phyloP scores from a whole-genome alignment of 176 grass and related monocot species.

The Musa schizocarpa region DNA sequence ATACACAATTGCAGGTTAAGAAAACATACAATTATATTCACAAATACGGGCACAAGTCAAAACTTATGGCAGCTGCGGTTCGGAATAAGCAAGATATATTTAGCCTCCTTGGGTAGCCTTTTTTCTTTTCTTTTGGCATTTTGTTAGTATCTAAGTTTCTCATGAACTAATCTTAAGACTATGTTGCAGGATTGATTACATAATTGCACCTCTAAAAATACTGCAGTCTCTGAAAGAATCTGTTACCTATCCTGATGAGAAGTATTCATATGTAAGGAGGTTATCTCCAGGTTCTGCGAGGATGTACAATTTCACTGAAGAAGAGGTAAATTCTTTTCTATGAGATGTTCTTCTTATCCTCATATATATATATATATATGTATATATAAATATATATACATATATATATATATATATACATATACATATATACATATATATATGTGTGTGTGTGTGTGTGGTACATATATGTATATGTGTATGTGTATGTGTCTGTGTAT shows the following conservation, averaged over 20 bases:
- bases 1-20: slow-evolving; percentile 42
- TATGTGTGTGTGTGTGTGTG: too few relatives aligned
- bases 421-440: too few relatives aligned
- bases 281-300: slow-evolving; percentile 62
- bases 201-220: slow-evolving; percentile 85
- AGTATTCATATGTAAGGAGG: slow-evolving; percentile 64
- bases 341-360: background rate
- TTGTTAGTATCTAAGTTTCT: slow-evolving; percentile 13
- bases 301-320: slow-evolving; percentile 60
- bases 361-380: too few relatives aligned
- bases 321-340: slow-evolving; percentile 46
- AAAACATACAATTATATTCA: slow-evolving; percentile 94
- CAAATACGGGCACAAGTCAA: slow-evolving; percentile 70
- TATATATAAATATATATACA: background rate
- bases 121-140: background rate
- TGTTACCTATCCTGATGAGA: slow-evolving; percentile 49
- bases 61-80: slow-evolving; percentile 88
- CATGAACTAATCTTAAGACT: slow-evolving; percentile 7
- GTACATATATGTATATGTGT: too few relatives aligned
- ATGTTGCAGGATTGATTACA: slow-evolving; percentile 75
- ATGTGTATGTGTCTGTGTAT: too few relatives aligned
- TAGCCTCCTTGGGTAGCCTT: slow-evolving; percentile 75
- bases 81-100: slow-evolving; percentile 91
- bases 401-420: background rate
- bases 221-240: slow-evolving; percentile 84